Conservation (phyloP, 345 rosid species). For the Stellera chamaejasme region DNA sequence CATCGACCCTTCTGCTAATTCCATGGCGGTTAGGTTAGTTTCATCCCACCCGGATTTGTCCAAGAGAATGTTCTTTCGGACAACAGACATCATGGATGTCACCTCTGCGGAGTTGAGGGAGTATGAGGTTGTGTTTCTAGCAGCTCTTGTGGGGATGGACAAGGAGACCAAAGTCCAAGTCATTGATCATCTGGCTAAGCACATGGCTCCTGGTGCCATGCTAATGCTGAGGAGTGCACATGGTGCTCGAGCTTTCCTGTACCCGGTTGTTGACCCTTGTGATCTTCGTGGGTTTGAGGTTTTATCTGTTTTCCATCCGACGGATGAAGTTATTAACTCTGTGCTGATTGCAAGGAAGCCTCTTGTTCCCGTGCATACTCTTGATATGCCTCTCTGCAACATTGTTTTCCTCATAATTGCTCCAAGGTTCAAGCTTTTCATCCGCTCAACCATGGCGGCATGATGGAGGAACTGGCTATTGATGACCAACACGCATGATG, state of each 20-base stretch:
- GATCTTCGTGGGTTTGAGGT: conserved; percentile 77
- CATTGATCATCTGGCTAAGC: conserved; percentile 56
- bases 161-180: conserved; percentile 53
- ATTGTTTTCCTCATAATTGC: conserved; percentile 42
- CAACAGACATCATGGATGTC: conserved; percentile 47
- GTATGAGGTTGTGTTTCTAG: conserved; percentile 85
- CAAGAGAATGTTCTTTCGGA: conserved; percentile 60
- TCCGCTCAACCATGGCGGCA: conserved; percentile 49
- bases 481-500: conserved; percentile 36
- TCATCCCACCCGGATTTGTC: conserved; percentile 59
- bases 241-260: conserved; percentile 83
- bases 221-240: conserved; percentile 92
- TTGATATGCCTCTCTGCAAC: conserved; percentile 20
- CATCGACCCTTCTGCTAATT: conserved; percentile 55
- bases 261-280: conserved; percentile 60
- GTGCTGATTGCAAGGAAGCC: conserved; percentile 57
- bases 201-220: conserved; percentile 65
- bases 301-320: conserved; percentile 71
- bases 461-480: conserved; percentile 52
- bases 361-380: conserved; percentile 6
- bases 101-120: conserved; percentile 29
- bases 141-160: conserved; percentile 90
- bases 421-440: conserved; percentile 46
- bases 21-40: conserved; percentile 40
- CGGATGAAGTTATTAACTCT: conserved; percentile 78